Percentiles rank a stretch among this genome's conserved stretches.
Evolutionary conservation across 768 basidiomycete genomes (phyloP).

Genomic region (Kwoniella botswanensis): DNA sequence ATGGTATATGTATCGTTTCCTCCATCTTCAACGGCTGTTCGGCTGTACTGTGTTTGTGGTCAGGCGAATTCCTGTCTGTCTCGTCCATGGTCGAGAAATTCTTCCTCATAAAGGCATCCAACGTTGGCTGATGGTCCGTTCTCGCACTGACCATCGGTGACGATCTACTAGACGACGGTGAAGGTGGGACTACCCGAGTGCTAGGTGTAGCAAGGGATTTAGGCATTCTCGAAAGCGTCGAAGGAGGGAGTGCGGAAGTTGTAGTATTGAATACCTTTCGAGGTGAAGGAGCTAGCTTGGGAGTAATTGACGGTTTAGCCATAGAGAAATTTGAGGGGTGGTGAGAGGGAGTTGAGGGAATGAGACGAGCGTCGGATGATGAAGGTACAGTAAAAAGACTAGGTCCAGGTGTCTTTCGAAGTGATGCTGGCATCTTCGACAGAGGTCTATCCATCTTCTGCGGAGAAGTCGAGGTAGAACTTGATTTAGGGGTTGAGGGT

Average conservation of each 20-base stretch:
- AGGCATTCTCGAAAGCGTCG: constrained; percentile 4
- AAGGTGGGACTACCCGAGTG: constrained; percentile 1
- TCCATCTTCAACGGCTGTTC: not conserved
- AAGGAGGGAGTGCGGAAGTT: constrained; percentile 5
- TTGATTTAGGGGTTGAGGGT: not conserved
- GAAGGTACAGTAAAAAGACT: not conserved
- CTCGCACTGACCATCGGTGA: not conserved
- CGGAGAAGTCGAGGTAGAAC: not conserved
- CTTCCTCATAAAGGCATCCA: constrained; percentile 4
- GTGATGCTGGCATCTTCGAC: constrained; percentile 23
- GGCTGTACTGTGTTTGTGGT: not conserved
- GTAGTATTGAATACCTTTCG: constrained; percentile 3
- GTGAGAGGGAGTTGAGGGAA: constrained; percentile 8
- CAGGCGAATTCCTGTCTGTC: not conserved
- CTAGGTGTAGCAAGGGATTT: constrained; percentile 3
- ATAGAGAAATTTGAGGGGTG: not conserved
- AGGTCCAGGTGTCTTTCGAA: constrained; percentile 15
- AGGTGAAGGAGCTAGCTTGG: constrained; percentile 9
- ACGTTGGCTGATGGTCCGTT: constrained; percentile 1
- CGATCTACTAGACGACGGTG: constrained; percentile 10
- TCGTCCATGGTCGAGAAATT: not conserved
- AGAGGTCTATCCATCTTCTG: not conserved
- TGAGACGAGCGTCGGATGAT: not conserved
- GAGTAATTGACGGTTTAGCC: not conserved
- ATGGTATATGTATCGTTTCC: too few relatives aligned